phyloP scores from a whole-genome alignment of 306 rosid species.

The Malus domestica region ASM211411v1 NC_041801.1:6341501-6342000 shows the following conservation, averaged over 20 bases:
- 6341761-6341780: conserved; percentile 73
- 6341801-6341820: conserved; percentile 72
- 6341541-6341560: conserved; percentile 1
- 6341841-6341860: conserved; percentile 83
- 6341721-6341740: background rate
- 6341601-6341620: conserved; percentile 86
- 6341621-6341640: conserved; percentile 98
- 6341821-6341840: conserved; percentile 76
- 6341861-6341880: conserved; percentile 74
- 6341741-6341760: background rate
- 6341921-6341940: conserved; percentile 85
- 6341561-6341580: conserved; percentile 8
- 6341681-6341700: background rate
- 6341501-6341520: conserved; percentile 40
- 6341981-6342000: conserved; percentile 77
- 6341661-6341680: background rate
- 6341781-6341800: conserved; percentile 96
- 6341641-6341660: conserved; percentile 64
- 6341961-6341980: conserved; percentile 78
- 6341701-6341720: background rate
- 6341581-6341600: conserved; percentile 56
- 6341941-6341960: conserved; percentile 90
- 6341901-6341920: conserved; percentile 74
- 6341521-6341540: background rate
- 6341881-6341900: conserved; percentile 57